These are phyloP conservation scores for Kwoniella botswanensis DNA, from an alignment of 768 basidiomycete species.

Conservation along the genomic window DNA sequence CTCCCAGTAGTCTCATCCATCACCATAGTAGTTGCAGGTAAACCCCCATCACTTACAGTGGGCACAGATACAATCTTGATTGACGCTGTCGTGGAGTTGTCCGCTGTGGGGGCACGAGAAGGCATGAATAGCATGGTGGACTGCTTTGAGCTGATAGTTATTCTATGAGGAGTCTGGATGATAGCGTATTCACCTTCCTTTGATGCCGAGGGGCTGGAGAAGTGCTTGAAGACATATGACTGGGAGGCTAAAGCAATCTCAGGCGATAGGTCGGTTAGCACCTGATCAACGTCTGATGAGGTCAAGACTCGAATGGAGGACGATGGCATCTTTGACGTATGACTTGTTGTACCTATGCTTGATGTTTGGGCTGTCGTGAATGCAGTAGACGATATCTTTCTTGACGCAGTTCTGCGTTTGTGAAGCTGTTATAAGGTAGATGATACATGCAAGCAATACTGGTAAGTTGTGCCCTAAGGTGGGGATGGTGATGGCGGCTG, in stretches of 20 bases:
- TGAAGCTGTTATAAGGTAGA: no score
- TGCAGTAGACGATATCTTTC: no score
- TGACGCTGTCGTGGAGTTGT: conserved; percentile 60
- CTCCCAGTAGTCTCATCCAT: conserved; percentile 73
- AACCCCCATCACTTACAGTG: conserved; percentile 62
- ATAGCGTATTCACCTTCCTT: conserved; percentile 18
- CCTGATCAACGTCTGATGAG: conserved; percentile 64
- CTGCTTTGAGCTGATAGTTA: conserved; percentile 63
- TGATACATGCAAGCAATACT: no score
- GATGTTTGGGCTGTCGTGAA: no score
- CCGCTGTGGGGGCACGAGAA: conserved; percentile 62
- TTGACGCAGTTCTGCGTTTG: no score
- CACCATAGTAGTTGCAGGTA: conserved; percentile 78
- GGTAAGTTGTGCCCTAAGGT: no score
- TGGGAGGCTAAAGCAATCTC: conserved; percentile 64
- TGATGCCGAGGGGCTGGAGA: conserved; percentile 49
- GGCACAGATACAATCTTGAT: conserved; percentile 85
- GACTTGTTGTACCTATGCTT: not conserved
- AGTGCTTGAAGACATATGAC: conserved; percentile 66
- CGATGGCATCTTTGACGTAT: conserved; percentile 11
- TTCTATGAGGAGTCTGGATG: conserved; percentile 67
- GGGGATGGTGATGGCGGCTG: no score
- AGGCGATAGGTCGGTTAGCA: conserved; percentile 63
- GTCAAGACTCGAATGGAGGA: conserved; percentile 67
- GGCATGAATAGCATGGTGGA: conserved; percentile 85